A percentile compares a stretch with the other conserved stretches of the same genome.
phyloP scores from a whole-genome alignment of 2,329 filamentous ascomycete genomes.

The Botrytis porri region DNA sequence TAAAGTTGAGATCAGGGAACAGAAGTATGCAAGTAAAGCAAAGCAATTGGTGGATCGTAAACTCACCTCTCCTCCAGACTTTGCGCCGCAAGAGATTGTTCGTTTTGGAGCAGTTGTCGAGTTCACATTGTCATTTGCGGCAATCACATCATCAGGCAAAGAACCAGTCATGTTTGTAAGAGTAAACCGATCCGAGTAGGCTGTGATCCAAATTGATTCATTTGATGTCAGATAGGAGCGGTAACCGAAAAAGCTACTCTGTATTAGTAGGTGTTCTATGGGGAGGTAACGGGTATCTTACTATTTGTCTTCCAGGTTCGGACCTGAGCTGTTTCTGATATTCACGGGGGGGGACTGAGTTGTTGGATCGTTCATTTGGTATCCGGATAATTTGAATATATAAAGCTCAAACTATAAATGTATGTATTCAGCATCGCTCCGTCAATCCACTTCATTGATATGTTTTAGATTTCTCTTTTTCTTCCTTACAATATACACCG shows the following conservation, averaged over 20 bases:
- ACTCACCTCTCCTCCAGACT: neutral
- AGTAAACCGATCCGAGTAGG: constrained; percentile 14
- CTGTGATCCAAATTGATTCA: constrained; percentile 17
- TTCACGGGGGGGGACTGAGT: constrained; percentile 5
- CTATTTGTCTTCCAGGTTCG: constrained; percentile 10
- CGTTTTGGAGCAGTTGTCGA: neutral
- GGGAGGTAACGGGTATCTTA: neutral
- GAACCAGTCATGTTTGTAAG: constrained; percentile 12
- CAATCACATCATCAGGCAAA: neutral
- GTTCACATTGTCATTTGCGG: constrained; percentile 7
- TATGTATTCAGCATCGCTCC: neutral
- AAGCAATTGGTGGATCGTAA: neutral
- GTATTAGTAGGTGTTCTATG: neutral
- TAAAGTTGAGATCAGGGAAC: neutral
- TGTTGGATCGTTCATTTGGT: constrained; percentile 5
- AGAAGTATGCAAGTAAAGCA: neutral
- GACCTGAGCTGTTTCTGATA: neutral
- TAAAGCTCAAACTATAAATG: neutral
- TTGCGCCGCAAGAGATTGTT: constrained; percentile 10
- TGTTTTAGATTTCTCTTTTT: neutral
- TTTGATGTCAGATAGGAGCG: constrained; percentile 8
- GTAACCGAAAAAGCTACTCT: constrained; percentile 13
- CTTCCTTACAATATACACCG: neutral
- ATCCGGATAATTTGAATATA: neutral
- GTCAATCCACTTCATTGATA: neutral